Evolutionary conservation across 495 filamentous ascomycete species (phyloP).

Genomic region (Aspergillus bridgeri): DNA sequence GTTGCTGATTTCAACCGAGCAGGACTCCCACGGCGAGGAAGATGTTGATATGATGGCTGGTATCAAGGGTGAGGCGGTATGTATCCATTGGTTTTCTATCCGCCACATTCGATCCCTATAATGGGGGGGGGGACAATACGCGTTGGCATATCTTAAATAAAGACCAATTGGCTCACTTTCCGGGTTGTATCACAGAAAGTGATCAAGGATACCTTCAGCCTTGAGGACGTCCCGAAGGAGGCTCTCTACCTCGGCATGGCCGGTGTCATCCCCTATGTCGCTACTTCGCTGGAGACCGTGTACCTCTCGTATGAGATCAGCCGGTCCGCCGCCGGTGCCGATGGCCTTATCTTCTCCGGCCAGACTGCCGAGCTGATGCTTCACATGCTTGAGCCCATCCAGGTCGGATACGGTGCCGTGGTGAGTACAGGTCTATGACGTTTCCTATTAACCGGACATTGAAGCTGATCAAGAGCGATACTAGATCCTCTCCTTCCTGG

Average conservation of each 20-base stretch:
- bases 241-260: constrained; percentile 79
- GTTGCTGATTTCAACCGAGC: constrained; percentile 34
- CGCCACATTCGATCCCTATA: constrained; percentile 2
- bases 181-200: constrained; percentile 52
- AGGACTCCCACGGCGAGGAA: constrained; percentile 21
- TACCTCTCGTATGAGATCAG: constrained; percentile 81
- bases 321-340: constrained; percentile 54
- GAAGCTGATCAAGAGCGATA: neutral
- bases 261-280: constrained; percentile 86
- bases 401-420: constrained; percentile 90
- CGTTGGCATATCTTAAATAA: neutral
- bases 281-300: constrained; percentile 82
- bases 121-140: neutral
- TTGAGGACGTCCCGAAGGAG: constrained; percentile 74
- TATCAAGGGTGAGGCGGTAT: constrained; percentile 71
- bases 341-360: constrained; percentile 62
- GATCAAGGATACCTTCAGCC: constrained; percentile 83
- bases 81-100: constrained; percentile 21
- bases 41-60: constrained; percentile 64
- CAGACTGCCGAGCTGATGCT: constrained; percentile 72
- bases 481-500: constrained; percentile 91
- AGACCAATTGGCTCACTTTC: constrained; percentile 8
- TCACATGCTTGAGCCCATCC: constrained; percentile 80
- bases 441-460: neutral
- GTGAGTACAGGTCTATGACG: constrained; percentile 47